Evolutionary conservation across 2,329 filamentous ascomycete genomes (phyloP).

Genomic region (Hymenoscyphus salicellus): DNA sequence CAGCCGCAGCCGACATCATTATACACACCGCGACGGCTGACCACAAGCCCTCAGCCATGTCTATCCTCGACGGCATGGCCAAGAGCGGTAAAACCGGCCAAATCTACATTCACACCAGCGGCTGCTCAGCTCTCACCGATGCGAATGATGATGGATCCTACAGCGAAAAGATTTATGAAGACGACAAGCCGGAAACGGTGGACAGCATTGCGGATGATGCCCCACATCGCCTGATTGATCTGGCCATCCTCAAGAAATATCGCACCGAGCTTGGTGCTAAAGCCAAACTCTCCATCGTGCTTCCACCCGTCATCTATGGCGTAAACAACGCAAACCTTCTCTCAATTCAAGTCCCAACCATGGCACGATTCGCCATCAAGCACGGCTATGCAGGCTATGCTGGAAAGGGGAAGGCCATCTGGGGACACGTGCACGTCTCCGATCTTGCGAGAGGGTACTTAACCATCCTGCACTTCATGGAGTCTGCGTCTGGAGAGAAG

Average conservation of each 20-base stretch:
- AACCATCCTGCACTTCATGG: slow-evolving; percentile 45
- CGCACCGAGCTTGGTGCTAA: slow-evolving; percentile 23
- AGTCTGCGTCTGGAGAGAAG: slow-evolving; percentile 28
- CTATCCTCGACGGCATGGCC: slow-evolving; percentile 44
- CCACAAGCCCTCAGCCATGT: slow-evolving; percentile 44
- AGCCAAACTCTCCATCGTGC: slow-evolving; percentile 47
- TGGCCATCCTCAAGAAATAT: slow-evolving; percentile 41
- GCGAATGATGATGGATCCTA: slow-evolving; percentile 33
- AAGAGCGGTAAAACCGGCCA: slow-evolving; percentile 36
- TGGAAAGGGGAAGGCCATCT: slow-evolving; percentile 43
- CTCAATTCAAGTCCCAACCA: slow-evolving; percentile 47
- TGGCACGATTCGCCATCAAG: slow-evolving; percentile 47
- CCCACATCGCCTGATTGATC: slow-evolving; percentile 46
- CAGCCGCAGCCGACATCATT: slow-evolving; percentile 43
- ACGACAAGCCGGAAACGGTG: slow-evolving; percentile 41
- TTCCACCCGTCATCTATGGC: slow-evolving; percentile 49
- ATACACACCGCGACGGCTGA: slow-evolving; percentile 51
- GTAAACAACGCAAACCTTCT: slow-evolving; percentile 42
- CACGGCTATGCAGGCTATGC: slow-evolving; percentile 46
- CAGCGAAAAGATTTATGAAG: slow-evolving; percentile 39
- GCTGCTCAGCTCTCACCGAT: slow-evolving; percentile 43
- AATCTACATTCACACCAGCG: slow-evolving; percentile 50
- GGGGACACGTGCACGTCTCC: slow-evolving; percentile 45
- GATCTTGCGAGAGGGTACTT: slow-evolving; percentile 48
- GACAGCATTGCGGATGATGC: slow-evolving; percentile 43